Evolutionary conservation across 2,329 filamentous ascomycete genomes (phyloP), one percentile per base, ranked within the genome.

Genomic region (Magnaporthiopsis rhizophila): DNA sequence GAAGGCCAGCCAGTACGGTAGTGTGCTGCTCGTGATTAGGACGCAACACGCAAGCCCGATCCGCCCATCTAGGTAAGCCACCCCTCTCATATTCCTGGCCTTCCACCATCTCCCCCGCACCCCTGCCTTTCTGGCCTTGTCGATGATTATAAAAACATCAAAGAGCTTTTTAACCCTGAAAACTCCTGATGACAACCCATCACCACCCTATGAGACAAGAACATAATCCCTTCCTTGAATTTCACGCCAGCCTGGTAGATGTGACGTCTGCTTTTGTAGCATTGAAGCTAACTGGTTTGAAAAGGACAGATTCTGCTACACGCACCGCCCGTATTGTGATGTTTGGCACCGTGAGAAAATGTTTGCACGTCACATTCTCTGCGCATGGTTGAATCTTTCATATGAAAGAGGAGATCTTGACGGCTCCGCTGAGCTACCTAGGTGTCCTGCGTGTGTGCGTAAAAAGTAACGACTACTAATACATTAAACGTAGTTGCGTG

Each of bases 141-240:
- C 81, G 68, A 86, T 82, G 84, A 85, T 86, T 84, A 81, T 76
- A 80, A 73, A 79, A 77, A 76, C 73, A 72, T 71, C 75, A 74
- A 84, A 82, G 83, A 86, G 84, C 84, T 87, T 87, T 87, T 87
- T 86, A 86, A 87, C 83, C 83, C 84, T 86, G 83, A 84, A 79
- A 77, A 77, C 72, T 71, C 72, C 64, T 85, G 81, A 86, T 84
- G 83, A 85, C 77, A 76, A 78, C 74, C 80, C 78, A 83, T 82
- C 78, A 85, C 75, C 74, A 83, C 76, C 71, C 69, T 85, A 85
- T 86, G 84, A 86, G 83, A 80, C 75, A 77, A 60, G 26, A 61
- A 15, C 59, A 15, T 13, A 8, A 58, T 61, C 72, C 64, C 65
- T 62, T 65, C 56, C 58, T 64, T 56, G 66, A 34, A 65, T 68